These are phyloP conservation scores for Aureobasidium sp. DNA, from an alignment of 2,329 filamentous ascomycete genomes.

Conservation along the genomic window DNA sequence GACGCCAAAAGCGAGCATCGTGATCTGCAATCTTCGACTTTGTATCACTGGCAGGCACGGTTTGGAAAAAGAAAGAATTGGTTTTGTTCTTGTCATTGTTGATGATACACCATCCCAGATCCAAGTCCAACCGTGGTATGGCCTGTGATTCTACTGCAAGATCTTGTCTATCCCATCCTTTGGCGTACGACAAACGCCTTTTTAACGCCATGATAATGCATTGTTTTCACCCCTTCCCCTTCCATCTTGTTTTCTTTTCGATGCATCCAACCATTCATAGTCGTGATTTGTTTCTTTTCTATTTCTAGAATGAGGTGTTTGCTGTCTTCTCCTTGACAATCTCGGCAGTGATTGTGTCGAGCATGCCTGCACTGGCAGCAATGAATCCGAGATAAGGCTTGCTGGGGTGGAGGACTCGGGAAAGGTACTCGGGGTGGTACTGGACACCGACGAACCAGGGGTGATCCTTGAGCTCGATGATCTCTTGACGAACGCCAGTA, in stretches of 20 bases:
- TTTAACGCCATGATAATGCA: conserved; percentile 2
- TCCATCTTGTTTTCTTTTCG: background rate
- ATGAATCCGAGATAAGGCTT: conserved; percentile 78
- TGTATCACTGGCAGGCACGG: background rate
- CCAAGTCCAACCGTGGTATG: background rate
- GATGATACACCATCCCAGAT: background rate
- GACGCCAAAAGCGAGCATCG: no score
- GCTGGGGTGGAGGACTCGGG: conserved; percentile 63
- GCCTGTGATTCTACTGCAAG: background rate
- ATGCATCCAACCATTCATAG: conserved; percentile 6
- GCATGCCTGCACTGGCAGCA: conserved; percentile 62
- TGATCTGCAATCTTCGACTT: background rate
- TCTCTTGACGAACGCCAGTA: conserved; percentile 70
- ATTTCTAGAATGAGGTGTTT: conserved; percentile 13
- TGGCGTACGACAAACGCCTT: background rate
- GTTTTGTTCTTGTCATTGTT: background rate
- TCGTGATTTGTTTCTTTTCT: background rate
- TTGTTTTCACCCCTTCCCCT: background rate
- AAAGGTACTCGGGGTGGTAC: conserved; percentile 81
- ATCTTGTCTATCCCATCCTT: background rate
- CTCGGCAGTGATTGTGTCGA: conserved; percentile 39
- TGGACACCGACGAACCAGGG: conserved; percentile 81
- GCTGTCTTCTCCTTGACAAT: conserved; percentile 10
- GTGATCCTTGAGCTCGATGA: conserved; percentile 73
- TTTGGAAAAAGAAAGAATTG: background rate